Evolutionary conservation across 2,329 filamentous ascomycete genomes (phyloP).

Genomic region (Monilinia polystroma): DNA sequence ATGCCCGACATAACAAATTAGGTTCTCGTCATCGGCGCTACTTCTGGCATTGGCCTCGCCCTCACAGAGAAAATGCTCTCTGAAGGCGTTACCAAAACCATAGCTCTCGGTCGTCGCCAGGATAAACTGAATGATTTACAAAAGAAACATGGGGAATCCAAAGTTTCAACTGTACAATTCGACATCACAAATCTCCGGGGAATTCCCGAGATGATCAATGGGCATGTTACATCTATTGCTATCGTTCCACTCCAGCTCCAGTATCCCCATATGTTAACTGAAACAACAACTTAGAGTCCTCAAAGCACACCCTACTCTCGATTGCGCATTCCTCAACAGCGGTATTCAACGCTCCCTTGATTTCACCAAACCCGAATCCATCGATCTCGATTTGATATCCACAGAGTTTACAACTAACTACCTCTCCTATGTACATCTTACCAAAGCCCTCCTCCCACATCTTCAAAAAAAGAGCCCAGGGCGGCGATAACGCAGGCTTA

Average conservation of each 20-base stretch:
- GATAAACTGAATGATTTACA: constrained; percentile 45
- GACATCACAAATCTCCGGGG: constrained; percentile 22
- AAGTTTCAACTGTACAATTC: constrained; percentile 4
- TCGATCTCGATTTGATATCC: constrained; percentile 36
- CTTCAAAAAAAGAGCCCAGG: constrained; percentile 19
- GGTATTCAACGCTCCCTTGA: constrained; percentile 37
- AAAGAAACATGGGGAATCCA: constrained; percentile 26
- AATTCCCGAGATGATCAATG: constrained; percentile 3
- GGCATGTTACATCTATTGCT: background rate
- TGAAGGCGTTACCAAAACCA: constrained; percentile 49
- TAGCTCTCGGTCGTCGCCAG: constrained; percentile 54
- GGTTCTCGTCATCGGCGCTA: constrained; percentile 56
- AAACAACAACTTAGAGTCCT: constrained; percentile 8
- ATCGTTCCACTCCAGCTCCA: no score
- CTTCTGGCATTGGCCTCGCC: constrained; percentile 52
- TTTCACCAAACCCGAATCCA: constrained; percentile 31
- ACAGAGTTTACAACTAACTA: constrained; percentile 47
- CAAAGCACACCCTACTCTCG: constrained; percentile 28
- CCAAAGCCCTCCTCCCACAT: constrained; percentile 43
- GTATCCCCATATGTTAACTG: background rate
- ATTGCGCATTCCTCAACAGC: constrained; percentile 40
- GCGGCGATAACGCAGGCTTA: constrained; percentile 21
- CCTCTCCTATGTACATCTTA: constrained; percentile 42
- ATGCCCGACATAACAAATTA: constrained; percentile 41
- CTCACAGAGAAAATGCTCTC: constrained; percentile 47